phyloP scores from a whole-genome alignment of 2,329 filamentous ascomycete species.

The Tricladium varicosporioides region DNA sequence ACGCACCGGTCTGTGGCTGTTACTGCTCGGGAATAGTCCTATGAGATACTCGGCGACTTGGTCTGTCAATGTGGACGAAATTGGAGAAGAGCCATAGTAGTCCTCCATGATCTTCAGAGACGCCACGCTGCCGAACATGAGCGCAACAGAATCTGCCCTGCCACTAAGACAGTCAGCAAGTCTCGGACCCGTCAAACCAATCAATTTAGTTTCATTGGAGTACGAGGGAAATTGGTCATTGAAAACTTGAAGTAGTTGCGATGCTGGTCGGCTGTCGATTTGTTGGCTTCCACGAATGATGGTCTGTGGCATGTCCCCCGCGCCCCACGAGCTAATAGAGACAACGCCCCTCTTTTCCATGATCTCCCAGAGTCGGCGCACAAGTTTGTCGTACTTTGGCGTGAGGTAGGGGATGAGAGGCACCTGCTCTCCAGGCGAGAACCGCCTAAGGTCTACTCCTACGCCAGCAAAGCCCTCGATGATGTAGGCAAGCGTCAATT shows the following conservation, averaged over 20 bases:
- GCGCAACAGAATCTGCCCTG: slow-evolving; percentile 20
- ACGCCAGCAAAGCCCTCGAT: no score
- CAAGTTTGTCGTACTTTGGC: no score
- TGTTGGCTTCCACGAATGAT: no score
- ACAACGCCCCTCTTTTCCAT: no score
- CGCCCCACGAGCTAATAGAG: no score
- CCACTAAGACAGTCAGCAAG: slow-evolving; percentile 25
- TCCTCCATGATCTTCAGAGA: slow-evolving; percentile 24
- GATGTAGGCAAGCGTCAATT: no score
- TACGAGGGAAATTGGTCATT: slow-evolving; percentile 21
- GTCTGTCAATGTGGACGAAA: slow-evolving; percentile 12
- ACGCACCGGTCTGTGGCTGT: slow-evolving; percentile 20
- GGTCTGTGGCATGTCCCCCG: no score
- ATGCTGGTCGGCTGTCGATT: neutral
- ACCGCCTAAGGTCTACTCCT: no score
- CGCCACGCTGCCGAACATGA: slow-evolving; percentile 26
- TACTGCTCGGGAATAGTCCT: neutral
- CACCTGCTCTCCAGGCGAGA: no score
- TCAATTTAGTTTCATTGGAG: slow-evolving; percentile 21
- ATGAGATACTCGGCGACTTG: slow-evolving; percentile 14
- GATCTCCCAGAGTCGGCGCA: no score
- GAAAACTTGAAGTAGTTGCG: neutral
- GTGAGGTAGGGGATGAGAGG: no score
- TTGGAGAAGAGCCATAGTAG: slow-evolving; percentile 26
- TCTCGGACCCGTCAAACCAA: slow-evolving; percentile 17